Evolutionary conservation across 306 rosid species (phyloP).

Genomic region (Argentina anserina): DNA sequence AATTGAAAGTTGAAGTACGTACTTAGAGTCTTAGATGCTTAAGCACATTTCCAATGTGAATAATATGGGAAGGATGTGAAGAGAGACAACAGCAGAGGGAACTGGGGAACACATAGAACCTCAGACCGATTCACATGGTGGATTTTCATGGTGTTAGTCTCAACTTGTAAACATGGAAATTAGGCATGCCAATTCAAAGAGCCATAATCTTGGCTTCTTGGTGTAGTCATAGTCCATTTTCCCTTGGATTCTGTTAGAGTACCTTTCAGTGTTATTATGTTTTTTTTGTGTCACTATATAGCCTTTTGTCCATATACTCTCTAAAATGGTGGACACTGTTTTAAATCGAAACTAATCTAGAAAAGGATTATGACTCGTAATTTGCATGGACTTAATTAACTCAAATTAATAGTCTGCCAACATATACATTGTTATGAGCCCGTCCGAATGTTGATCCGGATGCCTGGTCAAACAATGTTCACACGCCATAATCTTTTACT

Average conservation of each 20-base stretch:
- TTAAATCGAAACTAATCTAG: constrained; percentile 3
- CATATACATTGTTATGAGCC: too few species aligned
- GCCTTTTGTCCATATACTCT: constrained; percentile 29
- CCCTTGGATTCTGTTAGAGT: constrained; percentile 51
- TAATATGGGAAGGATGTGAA: constrained; percentile 5
- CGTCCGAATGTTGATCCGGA: too few species aligned
- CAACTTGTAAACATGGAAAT: constrained; percentile 13
- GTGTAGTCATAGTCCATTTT: constrained; percentile 23
- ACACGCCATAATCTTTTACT: too few species aligned
- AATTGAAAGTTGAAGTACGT: constrained; percentile 13
- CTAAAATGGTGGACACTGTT: constrained; percentile 9
- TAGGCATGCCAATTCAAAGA: not conserved
- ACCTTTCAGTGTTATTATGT: constrained; percentile 29
- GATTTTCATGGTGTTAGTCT: not conserved
- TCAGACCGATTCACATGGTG: not conserved
- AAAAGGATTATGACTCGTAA: not conserved
- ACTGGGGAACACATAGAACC: not conserved
- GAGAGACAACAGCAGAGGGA: not conserved
- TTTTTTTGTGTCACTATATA: constrained; percentile 36
- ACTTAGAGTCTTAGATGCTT: not conserved
- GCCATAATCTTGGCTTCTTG: not conserved
- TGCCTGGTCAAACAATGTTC: too few species aligned
- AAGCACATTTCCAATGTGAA: constrained; percentile 17
- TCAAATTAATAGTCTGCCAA: too few species aligned
- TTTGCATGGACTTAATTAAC: not conserved